Evolutionary conservation across 2,329 filamentous ascomycete genomes (phyloP).

Genomic region (Fusarium nurragi): DNA sequence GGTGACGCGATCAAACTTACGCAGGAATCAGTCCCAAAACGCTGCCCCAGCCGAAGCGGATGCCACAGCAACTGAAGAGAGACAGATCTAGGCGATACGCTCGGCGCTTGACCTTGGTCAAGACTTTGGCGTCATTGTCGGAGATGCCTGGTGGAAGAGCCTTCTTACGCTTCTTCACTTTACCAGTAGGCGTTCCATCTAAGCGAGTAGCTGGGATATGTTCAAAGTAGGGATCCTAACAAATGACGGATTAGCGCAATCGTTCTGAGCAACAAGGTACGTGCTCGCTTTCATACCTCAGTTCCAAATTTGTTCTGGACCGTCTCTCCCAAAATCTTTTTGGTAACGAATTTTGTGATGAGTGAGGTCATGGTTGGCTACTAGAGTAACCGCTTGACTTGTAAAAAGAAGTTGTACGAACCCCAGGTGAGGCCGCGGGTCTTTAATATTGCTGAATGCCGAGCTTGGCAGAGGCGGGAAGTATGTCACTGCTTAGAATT

Average conservation of each 20-base stretch:
- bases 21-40: slow-evolving; percentile 85
- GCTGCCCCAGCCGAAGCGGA: slow-evolving; percentile 89
- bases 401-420: background rate
- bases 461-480: slow-evolving; percentile 1
- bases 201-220: slow-evolving; percentile 78
- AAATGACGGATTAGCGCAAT: slow-evolving; percentile 18
- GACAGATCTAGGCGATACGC: slow-evolving; percentile 88
- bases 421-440: background rate
- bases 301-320: slow-evolving; percentile 67
- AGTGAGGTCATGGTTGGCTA: slow-evolving; percentile 59
- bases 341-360: slow-evolving; percentile 64
- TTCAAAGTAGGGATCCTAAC: slow-evolving; percentile 90
- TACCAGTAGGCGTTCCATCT: slow-evolving; percentile 71
- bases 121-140: slow-evolving; percentile 79
- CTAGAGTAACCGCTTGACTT: background rate
- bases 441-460: slow-evolving; percentile 3
- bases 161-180: slow-evolving; percentile 85
- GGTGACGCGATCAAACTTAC: slow-evolving; percentile 60
- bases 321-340: slow-evolving; percentile 66
- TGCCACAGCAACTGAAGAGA: slow-evolving; percentile 81
- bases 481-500: slow-evolving; percentile 17
- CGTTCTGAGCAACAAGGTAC: background rate
- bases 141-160: slow-evolving; percentile 85
- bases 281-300: slow-evolving; percentile 54
- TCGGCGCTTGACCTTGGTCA: slow-evolving; percentile 85